Evolutionary conservation across 2,329 filamentous ascomycete species (phyloP).

Genomic region (Lasiodiplodia theobromae): DNA sequence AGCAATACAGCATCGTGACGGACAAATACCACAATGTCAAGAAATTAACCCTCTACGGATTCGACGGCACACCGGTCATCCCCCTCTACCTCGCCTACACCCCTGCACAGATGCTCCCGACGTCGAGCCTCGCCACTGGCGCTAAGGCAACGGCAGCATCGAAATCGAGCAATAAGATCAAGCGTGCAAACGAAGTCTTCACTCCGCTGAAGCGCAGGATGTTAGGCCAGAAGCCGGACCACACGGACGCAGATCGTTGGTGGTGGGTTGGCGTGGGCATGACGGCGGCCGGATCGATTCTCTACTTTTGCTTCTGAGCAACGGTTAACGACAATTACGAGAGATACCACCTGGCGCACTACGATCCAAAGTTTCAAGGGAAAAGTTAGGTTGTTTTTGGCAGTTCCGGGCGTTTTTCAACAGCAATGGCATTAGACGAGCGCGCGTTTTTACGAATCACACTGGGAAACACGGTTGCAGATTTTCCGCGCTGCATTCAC

Average conservation of each 20-base stretch:
- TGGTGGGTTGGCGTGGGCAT: constrained; percentile 60
- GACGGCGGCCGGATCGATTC: constrained; percentile 55
- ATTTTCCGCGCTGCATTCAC: background rate
- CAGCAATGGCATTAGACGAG: constrained; percentile 12
- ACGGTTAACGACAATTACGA: constrained; percentile 13
- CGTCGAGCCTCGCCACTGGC: constrained; percentile 61
- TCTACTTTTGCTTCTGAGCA: constrained; percentile 54
- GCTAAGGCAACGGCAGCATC: constrained; percentile 43
- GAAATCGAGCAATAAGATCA: constrained; percentile 47
- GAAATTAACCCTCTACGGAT: constrained; percentile 69
- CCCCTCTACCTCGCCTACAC: constrained; percentile 71
- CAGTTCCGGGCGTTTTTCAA: background rate
- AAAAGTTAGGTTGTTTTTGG: background rate
- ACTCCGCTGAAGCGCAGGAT: constrained; percentile 52
- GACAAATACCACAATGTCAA: constrained; percentile 69
- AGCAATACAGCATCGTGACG: constrained; percentile 56
- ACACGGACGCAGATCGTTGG: constrained; percentile 52
- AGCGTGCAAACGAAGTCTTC: constrained; percentile 42
- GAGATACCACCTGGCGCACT: constrained; percentile 8
- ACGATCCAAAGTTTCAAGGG: background rate
- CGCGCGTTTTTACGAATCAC: background rate
- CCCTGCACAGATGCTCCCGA: constrained; percentile 74
- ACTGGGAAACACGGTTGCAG: background rate
- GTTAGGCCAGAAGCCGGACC: constrained; percentile 41
- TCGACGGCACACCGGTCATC: constrained; percentile 70